Evolutionary conservation across 345 rosid genomes (phyloP), one percentile per base, ranked within the genome.

Genomic region (Pugionium cornutum): DNA sequence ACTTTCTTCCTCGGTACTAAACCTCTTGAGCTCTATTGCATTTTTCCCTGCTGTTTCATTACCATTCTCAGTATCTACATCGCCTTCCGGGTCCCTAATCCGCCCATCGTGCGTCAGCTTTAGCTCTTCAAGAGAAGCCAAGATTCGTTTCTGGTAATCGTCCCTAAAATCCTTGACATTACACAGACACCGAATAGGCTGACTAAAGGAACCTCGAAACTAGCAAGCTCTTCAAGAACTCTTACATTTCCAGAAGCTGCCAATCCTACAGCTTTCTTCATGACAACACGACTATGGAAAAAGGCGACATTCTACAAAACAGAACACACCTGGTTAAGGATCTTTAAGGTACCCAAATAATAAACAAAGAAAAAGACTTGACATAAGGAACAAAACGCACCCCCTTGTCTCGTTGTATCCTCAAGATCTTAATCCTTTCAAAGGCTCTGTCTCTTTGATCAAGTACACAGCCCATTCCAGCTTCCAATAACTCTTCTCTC

Each of bases 91-190:
- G 70, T 75, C 76, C 77, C 83, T 83, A 2, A 82, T 80, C 48
- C 87, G 81, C 50, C 86, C 97, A 72, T 92, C 83, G 51, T 73
- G 73, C 58, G 86, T 83, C 80, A 86, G 18, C 67, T 79, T 84
- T 36, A 83, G 83, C 43, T 50, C 71, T 67, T 88, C 88, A 56
- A 84, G 69, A n/a, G 96, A 92, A 52, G 73, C 54, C 73, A 83
- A 61, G 41, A 86, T 63, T 74, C 96, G 76, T 70, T 84, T 86
- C 80, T 82, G 79, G n/a, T 90, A 94, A 71, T 90, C 96, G 2
- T 90, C 90, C 82, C 97, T 81, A 72, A 86, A 81, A 54, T 80
- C 77, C 69, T 88, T 86, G 18, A 18, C 18, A 18, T 18, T 18
- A 18, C 18, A 18, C 18, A 18, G 18, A 18, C 18, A 18, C 18